These are phyloP conservation scores for Diutina neorugosa DNA, from an alignment of 1,139 yeast genomes.

Conservation along the genomic window DNA sequence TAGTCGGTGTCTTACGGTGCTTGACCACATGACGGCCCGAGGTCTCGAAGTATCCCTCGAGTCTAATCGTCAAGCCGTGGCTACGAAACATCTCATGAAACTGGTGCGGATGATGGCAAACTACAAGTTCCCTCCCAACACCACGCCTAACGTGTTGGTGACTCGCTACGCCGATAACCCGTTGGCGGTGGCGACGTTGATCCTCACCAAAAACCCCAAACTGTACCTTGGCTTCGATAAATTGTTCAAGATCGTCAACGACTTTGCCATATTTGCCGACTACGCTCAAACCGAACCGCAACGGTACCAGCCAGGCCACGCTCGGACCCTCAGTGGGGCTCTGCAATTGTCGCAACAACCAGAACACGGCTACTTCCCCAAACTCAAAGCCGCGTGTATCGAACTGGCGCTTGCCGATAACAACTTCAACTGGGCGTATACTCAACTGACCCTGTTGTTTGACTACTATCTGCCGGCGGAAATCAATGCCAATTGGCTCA, in stretches of 20 bases:
- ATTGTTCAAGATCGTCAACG: constrained; percentile 28
- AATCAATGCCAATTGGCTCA: constrained; percentile 39
- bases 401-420: constrained; percentile 44
- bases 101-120: constrained; percentile 19
- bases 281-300: not conserved
- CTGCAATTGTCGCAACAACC: not conserved
- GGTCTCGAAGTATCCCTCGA: constrained; percentile 8
- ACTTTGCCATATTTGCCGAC: constrained; percentile 23
- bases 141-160: constrained; percentile 20
- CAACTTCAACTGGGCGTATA: constrained; percentile 43
- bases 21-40: constrained; percentile 13
- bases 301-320: not conserved
- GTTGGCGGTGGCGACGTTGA: constrained; percentile 18
- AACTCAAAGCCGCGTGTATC: constrained; percentile 38
- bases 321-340: not conserved
- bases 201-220: constrained; percentile 44
- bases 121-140: constrained; percentile 26
- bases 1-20: constrained; percentile 23
- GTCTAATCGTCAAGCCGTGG: constrained; percentile 12
- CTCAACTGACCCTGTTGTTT: constrained; percentile 20
- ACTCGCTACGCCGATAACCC: constrained; percentile 10
- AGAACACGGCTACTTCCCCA: constrained; percentile 13
- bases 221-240: constrained; percentile 39
- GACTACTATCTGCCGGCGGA: constrained; percentile 11
- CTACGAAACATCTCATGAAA: constrained; percentile 19